phyloP scores from a whole-genome alignment of 164 flowering plant species.

The Macadamia integrifolia region DNA sequence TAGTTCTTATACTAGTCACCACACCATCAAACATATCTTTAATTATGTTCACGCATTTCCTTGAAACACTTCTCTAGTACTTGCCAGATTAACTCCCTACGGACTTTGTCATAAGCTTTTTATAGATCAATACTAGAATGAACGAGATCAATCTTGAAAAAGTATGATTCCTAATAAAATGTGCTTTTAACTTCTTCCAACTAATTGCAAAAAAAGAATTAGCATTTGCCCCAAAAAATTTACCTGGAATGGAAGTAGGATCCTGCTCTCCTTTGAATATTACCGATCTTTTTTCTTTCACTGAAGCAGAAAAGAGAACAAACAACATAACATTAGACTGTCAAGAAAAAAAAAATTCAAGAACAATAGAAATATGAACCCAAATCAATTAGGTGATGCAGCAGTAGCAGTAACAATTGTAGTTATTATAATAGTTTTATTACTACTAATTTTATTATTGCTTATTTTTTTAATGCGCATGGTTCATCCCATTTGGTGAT shows the following conservation, averaged over 20 bases:
- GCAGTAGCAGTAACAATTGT: no score
- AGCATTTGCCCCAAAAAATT: slow-evolving; percentile 5
- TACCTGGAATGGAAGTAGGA: slow-evolving; percentile 85
- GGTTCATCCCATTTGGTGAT: neutral
- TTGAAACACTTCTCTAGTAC: no score
- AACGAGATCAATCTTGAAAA: slow-evolving; percentile 2
- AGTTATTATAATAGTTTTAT: no score
- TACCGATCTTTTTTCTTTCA: slow-evolving; percentile 94
- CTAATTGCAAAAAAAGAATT: neutral
- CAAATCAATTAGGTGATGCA: neutral
- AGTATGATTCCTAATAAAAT: neutral
- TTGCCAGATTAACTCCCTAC: no score
- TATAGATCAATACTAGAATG: neutral
- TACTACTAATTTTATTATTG: no score
- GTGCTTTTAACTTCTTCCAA: neutral
- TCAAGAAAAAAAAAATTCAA: neutral
- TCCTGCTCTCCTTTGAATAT: slow-evolving; percentile 82
- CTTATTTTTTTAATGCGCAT: no score
- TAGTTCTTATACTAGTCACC: no score
- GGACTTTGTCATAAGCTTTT: no score
- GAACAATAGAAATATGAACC: neutral
- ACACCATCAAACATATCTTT: no score
- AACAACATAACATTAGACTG: neutral
- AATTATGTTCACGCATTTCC: no score
- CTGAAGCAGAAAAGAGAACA: slow-evolving; percentile 28